Evolutionary conservation across 1,284 basidiomycete genomes (phyloP), one percentile per base, ranked within the genome.

Genomic region (Megacollybia platyphylla): DNA sequence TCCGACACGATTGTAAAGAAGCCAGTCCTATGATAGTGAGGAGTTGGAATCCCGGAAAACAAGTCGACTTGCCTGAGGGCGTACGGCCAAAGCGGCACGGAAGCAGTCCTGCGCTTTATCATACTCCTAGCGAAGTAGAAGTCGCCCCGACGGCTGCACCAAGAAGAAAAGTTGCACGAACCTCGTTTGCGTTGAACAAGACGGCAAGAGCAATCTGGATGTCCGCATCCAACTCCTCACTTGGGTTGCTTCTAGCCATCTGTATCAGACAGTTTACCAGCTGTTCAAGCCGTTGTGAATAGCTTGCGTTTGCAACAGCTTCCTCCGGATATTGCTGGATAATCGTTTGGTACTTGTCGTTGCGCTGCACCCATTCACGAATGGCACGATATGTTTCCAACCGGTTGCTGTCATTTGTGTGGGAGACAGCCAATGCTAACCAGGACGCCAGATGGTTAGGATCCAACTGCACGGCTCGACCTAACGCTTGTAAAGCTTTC

Each of bases 191-290:
- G 60, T 97, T 97, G 61, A 99, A 76, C 49, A 98, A 61, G 30
- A 98, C 87, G 2, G 91, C 94, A 35, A 99, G 69, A 4, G 92
- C 94, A 40, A 98, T 82, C 62, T 99, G 94, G 11, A 96, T 80
- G 58, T 99, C 94, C 3, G 93, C 84, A 59, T 98, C 91, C 30
- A 96, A 70, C 51, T 72, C 64, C 17, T 68, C 74, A 36, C 64
- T 68, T 34, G 62, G 56, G 57, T 70, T 61, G 46, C 65, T 67
- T 27, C 75, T 66, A 26, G 73, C 80, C 71, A 86, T 80, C n/a
- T 59, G 62, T 50, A 87, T 82, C 48, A 88, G 59, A 52, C 74
- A 78, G 28, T 75, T 61, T 31, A 79, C 73, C 51, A 84, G 53
- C 18, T 62, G 54, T 24, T 58, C 53, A 53, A 78, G 76, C 37